Percentiles rank a stretch among this genome's conserved stretches.
These are phyloP conservation scores for Aureobasidium leucospermi DNA, from an alignment of 2,329 filamentous ascomycete species.

Conservation along the genomic window DNA sequence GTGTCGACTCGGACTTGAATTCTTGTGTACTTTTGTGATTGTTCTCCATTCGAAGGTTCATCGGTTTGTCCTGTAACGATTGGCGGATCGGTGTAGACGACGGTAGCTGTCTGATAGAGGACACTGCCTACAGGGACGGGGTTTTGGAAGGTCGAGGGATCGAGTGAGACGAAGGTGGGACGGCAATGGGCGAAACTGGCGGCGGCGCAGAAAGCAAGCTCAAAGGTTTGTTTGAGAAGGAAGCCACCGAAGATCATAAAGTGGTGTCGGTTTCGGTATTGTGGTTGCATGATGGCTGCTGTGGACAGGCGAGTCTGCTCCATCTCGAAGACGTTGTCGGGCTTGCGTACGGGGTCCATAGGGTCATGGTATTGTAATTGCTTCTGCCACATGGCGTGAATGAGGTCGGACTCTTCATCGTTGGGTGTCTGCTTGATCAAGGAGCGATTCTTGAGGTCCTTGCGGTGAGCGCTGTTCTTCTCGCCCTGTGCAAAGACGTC, in stretches of 20 bases:
- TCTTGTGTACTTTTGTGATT: slow-evolving; percentile 43
- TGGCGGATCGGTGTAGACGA: slow-evolving; percentile 63
- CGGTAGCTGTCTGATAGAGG: slow-evolving; percentile 63
- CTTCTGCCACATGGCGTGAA: slow-evolving; percentile 66
- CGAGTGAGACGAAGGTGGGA: slow-evolving; percentile 64
- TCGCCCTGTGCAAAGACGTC: slow-evolving; percentile 56
- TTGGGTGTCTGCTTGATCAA: slow-evolving; percentile 62
- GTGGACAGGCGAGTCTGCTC: slow-evolving; percentile 55
- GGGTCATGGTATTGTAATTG: slow-evolving; percentile 59
- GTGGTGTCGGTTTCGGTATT: slow-evolving; percentile 61
- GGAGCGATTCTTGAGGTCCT: slow-evolving; percentile 52
- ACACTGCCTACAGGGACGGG: slow-evolving; percentile 69
- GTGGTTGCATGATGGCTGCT: slow-evolving; percentile 69
- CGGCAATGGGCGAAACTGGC: slow-evolving; percentile 62
- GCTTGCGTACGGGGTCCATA: slow-evolving; percentile 46
- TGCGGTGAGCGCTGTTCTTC: slow-evolving; percentile 60
- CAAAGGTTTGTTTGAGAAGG: slow-evolving; percentile 66
- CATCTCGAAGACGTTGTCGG: slow-evolving; percentile 55
- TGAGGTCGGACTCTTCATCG: slow-evolving; percentile 62
- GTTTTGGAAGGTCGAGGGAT: slow-evolving; percentile 67
- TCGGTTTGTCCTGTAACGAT: slow-evolving; percentile 35
- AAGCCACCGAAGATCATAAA: slow-evolving; percentile 77
- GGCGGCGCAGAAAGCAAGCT: slow-evolving; percentile 68
- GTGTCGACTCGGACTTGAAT: slow-evolving; percentile 66
- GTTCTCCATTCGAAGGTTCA: slow-evolving; percentile 24